Evolutionary conservation across 352 stramenopile species (phyloP).

Genomic region (Globisporangium cystogenes): DNA sequence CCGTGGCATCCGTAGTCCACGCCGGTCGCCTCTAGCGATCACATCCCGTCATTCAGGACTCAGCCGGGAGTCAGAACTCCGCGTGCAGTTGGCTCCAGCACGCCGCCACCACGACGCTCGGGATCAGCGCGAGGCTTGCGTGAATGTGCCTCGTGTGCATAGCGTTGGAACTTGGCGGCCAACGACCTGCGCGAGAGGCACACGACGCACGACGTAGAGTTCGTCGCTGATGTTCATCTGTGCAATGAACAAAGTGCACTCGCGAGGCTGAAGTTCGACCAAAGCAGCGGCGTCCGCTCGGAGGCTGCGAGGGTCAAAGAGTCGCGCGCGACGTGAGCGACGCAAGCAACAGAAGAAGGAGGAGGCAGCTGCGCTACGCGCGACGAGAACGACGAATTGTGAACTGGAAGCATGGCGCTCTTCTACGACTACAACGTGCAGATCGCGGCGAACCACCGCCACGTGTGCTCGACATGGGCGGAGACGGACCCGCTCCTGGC

Average conservation of each 20-base stretch:
- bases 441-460: conserved; percentile 51
- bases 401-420: conserved; percentile 24
- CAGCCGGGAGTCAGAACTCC: no score
- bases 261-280: no score
- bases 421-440: conserved; percentile 85
- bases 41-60: no score
- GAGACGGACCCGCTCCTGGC: conserved; percentile 81
- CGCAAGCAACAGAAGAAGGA: background rate
- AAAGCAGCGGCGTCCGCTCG: background rate
- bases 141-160: conserved; percentile 18
- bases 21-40: no score
- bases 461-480: conserved; percentile 77
- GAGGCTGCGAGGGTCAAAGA: conserved; percentile 4
- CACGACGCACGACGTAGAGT: conserved; percentile 11
- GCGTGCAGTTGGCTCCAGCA: conserved; percentile 27
- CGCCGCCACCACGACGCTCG: conserved; percentile 12
- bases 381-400: no score
- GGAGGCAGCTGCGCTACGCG: no score
- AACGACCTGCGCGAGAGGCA: conserved; percentile 10
- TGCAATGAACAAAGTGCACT: background rate
- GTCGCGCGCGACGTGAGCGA: no score
- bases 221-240: conserved; percentile 14
- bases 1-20: no score
- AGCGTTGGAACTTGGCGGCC: conserved; percentile 18
- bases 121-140: conserved; percentile 15